Percentiles rank a stretch among this genome's conserved stretches.
These are phyloP conservation scores for Setaria italica DNA, from an alignment of 202 grass and related monocot genomes.

Conservation along the genomic window DNA sequence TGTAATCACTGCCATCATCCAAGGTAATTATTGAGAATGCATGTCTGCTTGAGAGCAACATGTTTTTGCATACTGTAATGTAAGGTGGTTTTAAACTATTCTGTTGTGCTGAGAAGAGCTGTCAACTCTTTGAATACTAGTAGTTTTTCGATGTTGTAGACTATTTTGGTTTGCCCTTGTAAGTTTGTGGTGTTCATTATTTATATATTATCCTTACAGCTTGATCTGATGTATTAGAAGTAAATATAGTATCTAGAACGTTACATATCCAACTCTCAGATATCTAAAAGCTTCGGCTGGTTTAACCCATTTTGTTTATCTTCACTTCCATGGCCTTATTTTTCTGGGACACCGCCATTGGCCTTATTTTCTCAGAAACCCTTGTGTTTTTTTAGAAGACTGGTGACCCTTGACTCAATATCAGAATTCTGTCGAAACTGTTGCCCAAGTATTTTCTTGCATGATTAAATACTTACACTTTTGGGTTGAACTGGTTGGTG, in stretches of 20 bases:
- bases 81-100: slow-evolving; percentile 24
- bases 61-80: not conserved
- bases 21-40: slow-evolving; percentile 64
- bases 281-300: not conserved
- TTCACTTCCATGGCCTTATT: slow-evolving; percentile 28
- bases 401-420: not conserved
- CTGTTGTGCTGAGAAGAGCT: not conserved
- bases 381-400: not conserved
- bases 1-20: slow-evolving; percentile 69
- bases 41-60: slow-evolving; percentile 23
- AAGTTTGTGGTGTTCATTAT: not conserved
- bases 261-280: not conserved
- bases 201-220: slow-evolving; percentile 11
- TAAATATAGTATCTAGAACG: slow-evolving; percentile 16
- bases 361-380: not conserved
- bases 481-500: too few species aligned
- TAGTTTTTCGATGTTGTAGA: not conserved
- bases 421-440: slow-evolving; percentile 4
- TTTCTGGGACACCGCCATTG: slow-evolving; percentile 6
- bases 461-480: not conserved
- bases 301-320: not conserved
- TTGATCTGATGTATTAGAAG: slow-evolving; percentile 1
- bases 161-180: slow-evolving; percentile 22
- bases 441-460: slow-evolving; percentile 27
- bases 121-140: slow-evolving; percentile 22